Evolutionary conservation across 2,329 filamentous ascomycete species (phyloP).

Genomic region (Colletotrichum somersetense): DNA sequence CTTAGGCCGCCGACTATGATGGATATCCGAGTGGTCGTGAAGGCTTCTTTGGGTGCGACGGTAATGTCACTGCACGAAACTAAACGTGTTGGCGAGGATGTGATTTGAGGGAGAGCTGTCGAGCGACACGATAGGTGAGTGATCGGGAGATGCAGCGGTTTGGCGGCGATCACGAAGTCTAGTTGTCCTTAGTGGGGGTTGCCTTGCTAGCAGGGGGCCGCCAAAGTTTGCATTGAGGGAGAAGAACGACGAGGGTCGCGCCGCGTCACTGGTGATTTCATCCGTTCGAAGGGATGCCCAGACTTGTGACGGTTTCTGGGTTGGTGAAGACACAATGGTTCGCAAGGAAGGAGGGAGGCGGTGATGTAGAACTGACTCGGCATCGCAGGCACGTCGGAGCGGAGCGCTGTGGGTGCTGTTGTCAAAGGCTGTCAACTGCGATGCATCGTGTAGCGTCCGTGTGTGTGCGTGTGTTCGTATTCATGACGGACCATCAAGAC

Average conservation of each 20-base stretch:
- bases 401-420: conserved; percentile 18
- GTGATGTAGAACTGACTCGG: not conserved
- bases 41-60: not conserved
- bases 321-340: not conserved
- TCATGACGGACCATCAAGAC: not conserved
- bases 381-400: conserved; percentile 17
- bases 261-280: conserved; percentile 35
- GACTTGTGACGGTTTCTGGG: conserved; percentile 31
- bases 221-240: conserved; percentile 26
- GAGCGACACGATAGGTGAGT: not conserved
- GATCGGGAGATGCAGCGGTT: conserved; percentile 3
- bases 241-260: conserved; percentile 6
- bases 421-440: conserved; percentile 7
- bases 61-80: conserved; percentile 18
- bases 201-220: conserved; percentile 17
- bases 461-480: not conserved
- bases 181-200: conserved; percentile 15
- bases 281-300: conserved; percentile 39
- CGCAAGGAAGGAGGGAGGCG: not conserved
- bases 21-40: conserved; percentile 8
- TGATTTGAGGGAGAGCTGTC: not conserved
- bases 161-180: conserved; percentile 10
- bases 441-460: conserved; percentile 19
- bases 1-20: conserved; percentile 2
- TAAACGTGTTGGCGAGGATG: conserved; percentile 21